Evolutionary conservation across 768 basidiomycete species (phyloP).

Genomic region (Termitomyces sp.): DNA sequence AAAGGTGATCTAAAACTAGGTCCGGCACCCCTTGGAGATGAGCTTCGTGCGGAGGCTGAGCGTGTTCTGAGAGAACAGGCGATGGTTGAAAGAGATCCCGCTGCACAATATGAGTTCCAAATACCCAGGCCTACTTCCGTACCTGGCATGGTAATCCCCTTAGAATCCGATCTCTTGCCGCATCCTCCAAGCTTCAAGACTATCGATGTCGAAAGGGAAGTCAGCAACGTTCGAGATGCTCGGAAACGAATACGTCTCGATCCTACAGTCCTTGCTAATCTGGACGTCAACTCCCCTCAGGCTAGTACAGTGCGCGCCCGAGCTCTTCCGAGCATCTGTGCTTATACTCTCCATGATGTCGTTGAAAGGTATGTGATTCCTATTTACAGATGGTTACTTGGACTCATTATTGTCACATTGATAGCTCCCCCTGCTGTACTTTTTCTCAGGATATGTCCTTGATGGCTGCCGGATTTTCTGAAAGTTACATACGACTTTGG

Average conservation of each 20-base stretch:
- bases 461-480: slow-evolving; percentile 92
- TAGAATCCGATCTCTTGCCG: slow-evolving; percentile 72
- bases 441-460: slow-evolving; percentile 91
- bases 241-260: slow-evolving; percentile 91
- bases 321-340: slow-evolving; percentile 88
- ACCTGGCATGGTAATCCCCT: slow-evolving; percentile 60
- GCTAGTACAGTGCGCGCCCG: slow-evolving; percentile 53
- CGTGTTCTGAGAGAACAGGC: slow-evolving; percentile 80
- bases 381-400: background rate
- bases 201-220: slow-evolving; percentile 87
- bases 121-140: slow-evolving; percentile 44
- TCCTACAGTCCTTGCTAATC: slow-evolving; percentile 55
- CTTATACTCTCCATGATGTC: slow-evolving; percentile 92
- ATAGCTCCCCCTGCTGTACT: slow-evolving; percentile 77
- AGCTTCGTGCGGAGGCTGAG: slow-evolving; percentile 77
- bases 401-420: background rate
- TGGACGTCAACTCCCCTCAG: slow-evolving; percentile 59
- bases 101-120: slow-evolving; percentile 62
- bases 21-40: slow-evolving; percentile 72
- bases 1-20: slow-evolving; percentile 86
- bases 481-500: slow-evolving; percentile 95
- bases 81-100: slow-evolving; percentile 67
- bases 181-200: slow-evolving; percentile 81
- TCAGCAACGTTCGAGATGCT: slow-evolving; percentile 83
- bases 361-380: slow-evolving; percentile 76